phyloP scores from a whole-genome alignment of 805 yeast genomes.

The Priceomyces melissophilus region DNA sequence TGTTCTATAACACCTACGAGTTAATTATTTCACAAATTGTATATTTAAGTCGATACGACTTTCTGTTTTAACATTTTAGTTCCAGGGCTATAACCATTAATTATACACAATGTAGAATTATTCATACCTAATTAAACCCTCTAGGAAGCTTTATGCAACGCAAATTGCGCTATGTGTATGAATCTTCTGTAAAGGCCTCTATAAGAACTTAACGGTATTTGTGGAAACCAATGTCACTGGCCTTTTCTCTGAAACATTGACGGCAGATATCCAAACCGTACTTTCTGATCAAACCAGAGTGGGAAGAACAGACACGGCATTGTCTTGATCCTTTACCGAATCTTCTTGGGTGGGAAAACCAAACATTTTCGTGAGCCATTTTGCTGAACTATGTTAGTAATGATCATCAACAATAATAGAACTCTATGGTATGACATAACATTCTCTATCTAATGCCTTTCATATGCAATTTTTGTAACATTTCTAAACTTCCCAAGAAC shows the following conservation, averaged over 20 bases:
- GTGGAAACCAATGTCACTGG: conserved; percentile 98
- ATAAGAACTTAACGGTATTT: conserved; percentile 79
- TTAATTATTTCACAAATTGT: too few species aligned
- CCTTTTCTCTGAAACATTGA: conserved; percentile 99
- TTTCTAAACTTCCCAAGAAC: too few species aligned
- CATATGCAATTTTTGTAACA: too few species aligned
- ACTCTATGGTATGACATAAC: background rate
- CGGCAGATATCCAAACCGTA: conserved; percentile 99
- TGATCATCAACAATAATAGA: too few species aligned
- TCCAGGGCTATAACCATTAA: conserved; percentile 8
- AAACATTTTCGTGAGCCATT: conserved; percentile 99
- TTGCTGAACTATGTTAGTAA: conserved; percentile 47
- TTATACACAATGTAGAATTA: conserved; percentile 14
- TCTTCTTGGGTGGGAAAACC: conserved; percentile 99
- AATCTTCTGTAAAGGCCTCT: conserved; percentile 3
- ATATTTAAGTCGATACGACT: too few species aligned
- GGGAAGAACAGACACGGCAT: conserved; percentile 99
- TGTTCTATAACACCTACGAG: too few species aligned
- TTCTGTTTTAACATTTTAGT: background rate
- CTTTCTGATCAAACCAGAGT: conserved; percentile 99
- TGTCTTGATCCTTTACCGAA: conserved; percentile 99
- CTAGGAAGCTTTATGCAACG: background rate
- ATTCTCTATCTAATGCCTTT: too few species aligned
- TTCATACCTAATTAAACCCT: conserved; percentile 5
- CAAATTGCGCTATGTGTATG: background rate